A percentile compares a stretch with the other conserved stretches of the same genome.
phyloP scores from a whole-genome alignment of 257 asterid species.

The Plantago elongata region DNA sequence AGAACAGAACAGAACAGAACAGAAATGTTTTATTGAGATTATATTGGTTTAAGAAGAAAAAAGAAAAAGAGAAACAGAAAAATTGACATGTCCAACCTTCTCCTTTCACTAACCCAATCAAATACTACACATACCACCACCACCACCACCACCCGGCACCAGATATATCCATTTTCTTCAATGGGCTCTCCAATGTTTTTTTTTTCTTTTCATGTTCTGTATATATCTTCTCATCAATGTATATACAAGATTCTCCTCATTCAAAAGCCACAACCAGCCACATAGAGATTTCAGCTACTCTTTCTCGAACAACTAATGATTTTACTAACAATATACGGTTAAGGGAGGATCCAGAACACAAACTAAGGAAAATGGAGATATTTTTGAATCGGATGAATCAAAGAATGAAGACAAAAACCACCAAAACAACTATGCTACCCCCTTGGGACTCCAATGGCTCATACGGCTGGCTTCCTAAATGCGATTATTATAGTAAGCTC shows the following conservation, averaged over 20 bases:
- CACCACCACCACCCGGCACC: too few species aligned
- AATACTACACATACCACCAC: too few species aligned
- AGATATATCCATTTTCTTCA: too few species aligned
- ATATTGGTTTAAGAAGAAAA: too few species aligned
- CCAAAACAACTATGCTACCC: conserved; percentile 38
- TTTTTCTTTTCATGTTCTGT: too few species aligned
- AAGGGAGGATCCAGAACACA: conserved; percentile 14
- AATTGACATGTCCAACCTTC: too few species aligned
- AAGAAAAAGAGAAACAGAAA: too few species aligned
- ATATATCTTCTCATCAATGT: too few species aligned
- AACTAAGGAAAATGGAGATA: conserved; percentile 12
- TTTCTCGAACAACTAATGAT: conserved; percentile 28
- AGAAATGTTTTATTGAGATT: too few species aligned
- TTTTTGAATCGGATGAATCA: conserved; percentile 48
- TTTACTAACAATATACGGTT: conserved; percentile 22
- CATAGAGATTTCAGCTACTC: conserved; percentile 6
- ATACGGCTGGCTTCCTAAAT: conserved; percentile 29
- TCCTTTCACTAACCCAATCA: too few species aligned
- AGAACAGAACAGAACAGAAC: too few species aligned
- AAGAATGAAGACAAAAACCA: conserved; percentile 47
- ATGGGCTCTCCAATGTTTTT: too few species aligned
- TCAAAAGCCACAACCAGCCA: conserved; percentile 33
- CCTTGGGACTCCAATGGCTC: conserved; percentile 38
- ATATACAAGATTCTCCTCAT: conserved; percentile 29
- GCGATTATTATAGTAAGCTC: conserved; percentile 45